phyloP scores from a whole-genome alignment of 2,329 filamentous ascomycete genomes.

The Coleophoma eucalyptorum region DNA sequence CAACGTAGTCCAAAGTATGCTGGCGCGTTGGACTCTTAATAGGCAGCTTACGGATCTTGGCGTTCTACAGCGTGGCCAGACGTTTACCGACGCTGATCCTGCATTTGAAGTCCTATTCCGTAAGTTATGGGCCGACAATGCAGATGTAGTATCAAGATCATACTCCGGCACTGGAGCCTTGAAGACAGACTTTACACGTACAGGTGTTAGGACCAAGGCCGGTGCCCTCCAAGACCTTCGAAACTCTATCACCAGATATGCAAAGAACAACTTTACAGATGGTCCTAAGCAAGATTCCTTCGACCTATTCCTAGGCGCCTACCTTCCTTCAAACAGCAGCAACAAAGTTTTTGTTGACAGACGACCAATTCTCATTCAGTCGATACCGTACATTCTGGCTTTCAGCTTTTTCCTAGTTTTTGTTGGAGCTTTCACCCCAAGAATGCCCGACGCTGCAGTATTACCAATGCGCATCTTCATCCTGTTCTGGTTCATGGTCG shows the following conservation, averaged over 20 bases:
- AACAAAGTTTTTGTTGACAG: slow-evolving; percentile 78
- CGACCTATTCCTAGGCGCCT: slow-evolving; percentile 86
- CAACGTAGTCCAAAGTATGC: slow-evolving; percentile 97
- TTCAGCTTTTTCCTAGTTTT: slow-evolving; percentile 79
- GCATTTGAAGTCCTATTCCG: slow-evolving; percentile 90
- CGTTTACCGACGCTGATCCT: slow-evolving; percentile 70
- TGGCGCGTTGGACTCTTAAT: slow-evolving; percentile 84
- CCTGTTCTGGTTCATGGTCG: slow-evolving; percentile 70
- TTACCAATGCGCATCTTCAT: slow-evolving; percentile 81
- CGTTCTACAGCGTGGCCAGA: slow-evolving; percentile 70
- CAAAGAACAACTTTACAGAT: slow-evolving; percentile 91
- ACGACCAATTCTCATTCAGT: slow-evolving; percentile 82
- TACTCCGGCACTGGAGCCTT: slow-evolving; percentile 96
- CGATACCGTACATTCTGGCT: slow-evolving; percentile 81
- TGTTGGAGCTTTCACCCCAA: slow-evolving; percentile 68
- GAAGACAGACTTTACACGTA: slow-evolving; percentile 98
- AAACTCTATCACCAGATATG: slow-evolving; percentile 85
- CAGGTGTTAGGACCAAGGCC: slow-evolving; percentile 79
- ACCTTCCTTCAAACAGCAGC: slow-evolving; percentile 69
- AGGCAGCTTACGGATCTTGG: slow-evolving; percentile 85
- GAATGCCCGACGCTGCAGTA: slow-evolving; percentile 68
- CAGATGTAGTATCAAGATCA: slow-evolving; percentile 86
- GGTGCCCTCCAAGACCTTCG: slow-evolving; percentile 83
- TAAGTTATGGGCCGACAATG: slow-evolving; percentile 98
- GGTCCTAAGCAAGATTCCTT: slow-evolving; percentile 94